A percentile compares a stretch with the other conserved stretches of the same genome.
Conservation (phyloP, 768 basidiomycete species). For the Pleurotus tuber-regium region DNA sequence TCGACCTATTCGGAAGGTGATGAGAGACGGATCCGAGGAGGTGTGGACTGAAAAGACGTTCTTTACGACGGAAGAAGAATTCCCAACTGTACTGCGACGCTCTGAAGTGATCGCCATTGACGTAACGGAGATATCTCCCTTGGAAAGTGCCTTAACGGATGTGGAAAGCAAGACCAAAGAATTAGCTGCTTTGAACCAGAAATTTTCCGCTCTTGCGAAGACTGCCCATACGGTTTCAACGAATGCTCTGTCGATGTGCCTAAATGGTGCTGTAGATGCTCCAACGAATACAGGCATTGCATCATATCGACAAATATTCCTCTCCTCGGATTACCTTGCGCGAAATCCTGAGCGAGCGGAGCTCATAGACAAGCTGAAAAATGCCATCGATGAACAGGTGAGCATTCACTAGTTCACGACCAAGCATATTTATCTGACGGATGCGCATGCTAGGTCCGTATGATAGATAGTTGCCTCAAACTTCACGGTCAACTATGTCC, state of each 20-base stretch:
- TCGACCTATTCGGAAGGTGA: constrained; percentile 62
- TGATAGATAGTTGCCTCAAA: constrained; percentile 80
- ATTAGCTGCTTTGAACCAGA: constrained; percentile 60
- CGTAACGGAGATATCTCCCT: constrained; percentile 77
- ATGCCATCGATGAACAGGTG: constrained; percentile 82
- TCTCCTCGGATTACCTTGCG: constrained; percentile 63
- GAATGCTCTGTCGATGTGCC: constrained; percentile 78
- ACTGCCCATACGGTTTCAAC: constrained; percentile 72
- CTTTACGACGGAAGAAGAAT: constrained; percentile 82
- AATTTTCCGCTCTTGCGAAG: constrained; percentile 78
- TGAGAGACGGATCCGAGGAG: constrained; percentile 67
- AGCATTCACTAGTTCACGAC: constrained; percentile 17
- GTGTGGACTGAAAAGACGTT: constrained; percentile 88
- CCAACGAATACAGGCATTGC: constrained; percentile 75
- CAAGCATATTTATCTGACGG: not conserved
- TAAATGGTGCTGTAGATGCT: constrained; percentile 87
- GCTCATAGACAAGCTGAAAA: constrained; percentile 67
- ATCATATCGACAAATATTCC: constrained; percentile 75
- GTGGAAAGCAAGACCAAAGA: constrained; percentile 81
- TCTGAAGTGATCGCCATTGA: constrained; percentile 78
- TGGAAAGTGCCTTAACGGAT: constrained; percentile 80
- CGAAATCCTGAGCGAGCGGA: constrained; percentile 70
- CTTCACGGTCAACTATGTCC: constrained; percentile 83
- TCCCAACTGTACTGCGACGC: constrained; percentile 88
- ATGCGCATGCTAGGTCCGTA: constrained; percentile 53